A percentile compares a stretch with the other conserved stretches of the same genome.
These are phyloP conservation scores for Monilinia fructigena DNA, from an alignment of 2,329 filamentous ascomycete genomes.

Conservation along the genomic window DNA sequence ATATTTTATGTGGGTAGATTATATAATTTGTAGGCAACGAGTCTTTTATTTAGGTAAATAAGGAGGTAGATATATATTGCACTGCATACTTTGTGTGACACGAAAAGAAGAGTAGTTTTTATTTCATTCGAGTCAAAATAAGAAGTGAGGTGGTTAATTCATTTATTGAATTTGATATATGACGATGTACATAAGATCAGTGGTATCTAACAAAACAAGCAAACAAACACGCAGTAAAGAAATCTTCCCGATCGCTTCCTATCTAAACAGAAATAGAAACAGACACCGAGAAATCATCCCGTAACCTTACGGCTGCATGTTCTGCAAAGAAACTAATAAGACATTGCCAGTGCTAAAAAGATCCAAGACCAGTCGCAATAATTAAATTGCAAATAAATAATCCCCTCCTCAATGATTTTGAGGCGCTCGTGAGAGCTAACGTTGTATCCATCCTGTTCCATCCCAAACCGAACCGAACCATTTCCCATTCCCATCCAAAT, in stretches of 20 bases:
- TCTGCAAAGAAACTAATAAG: constrained; percentile 9
- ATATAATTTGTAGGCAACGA: too few relatives aligned
- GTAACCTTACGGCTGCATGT: background rate
- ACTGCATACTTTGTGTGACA: too few relatives aligned
- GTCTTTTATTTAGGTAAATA: too few relatives aligned
- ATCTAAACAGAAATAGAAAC: background rate
- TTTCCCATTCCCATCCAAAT: constrained; percentile 1
- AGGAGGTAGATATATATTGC: too few relatives aligned
- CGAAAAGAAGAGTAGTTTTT: too few relatives aligned
- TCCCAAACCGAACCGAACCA: background rate
- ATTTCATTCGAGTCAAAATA: too few relatives aligned
- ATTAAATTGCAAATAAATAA: background rate
- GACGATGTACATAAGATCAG: background rate
- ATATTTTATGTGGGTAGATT: too few relatives aligned
- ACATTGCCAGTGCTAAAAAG: background rate
- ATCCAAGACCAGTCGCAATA: background rate
- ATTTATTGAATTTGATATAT: background rate
- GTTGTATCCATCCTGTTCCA: constrained; percentile 12
- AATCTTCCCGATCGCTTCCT: background rate
- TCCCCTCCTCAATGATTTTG: constrained; percentile 1
- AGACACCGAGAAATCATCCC: background rate
- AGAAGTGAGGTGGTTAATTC: background rate
- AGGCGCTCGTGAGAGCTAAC: constrained; percentile 19
- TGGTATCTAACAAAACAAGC: constrained; percentile 1
- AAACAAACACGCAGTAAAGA: background rate